phyloP scores from a whole-genome alignment of 805 yeast species.

The Yarrowia sp. region DNA sequence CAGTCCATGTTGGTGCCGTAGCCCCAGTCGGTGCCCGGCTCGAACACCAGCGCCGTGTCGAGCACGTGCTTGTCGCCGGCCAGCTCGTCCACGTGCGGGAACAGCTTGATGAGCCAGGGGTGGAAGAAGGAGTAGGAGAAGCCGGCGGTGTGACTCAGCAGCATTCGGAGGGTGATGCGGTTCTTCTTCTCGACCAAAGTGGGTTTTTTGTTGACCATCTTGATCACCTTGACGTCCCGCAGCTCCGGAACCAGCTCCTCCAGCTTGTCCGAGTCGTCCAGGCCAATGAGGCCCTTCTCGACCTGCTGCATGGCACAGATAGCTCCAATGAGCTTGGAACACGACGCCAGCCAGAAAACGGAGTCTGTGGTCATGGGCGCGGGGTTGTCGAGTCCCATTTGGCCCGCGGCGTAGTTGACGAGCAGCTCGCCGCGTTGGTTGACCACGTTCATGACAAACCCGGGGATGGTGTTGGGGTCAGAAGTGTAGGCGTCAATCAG shows the following conservation, averaged over 20 bases:
- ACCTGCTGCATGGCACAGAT: slow-evolving; percentile 50
- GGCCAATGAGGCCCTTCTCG: slow-evolving; percentile 49
- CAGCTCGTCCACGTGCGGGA: slow-evolving; percentile 40
- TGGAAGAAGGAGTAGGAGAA: slow-evolving; percentile 50
- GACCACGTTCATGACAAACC: slow-evolving; percentile 31
- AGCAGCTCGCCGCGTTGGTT: slow-evolving; percentile 36
- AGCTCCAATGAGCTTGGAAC: slow-evolving; percentile 50
- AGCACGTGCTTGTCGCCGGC: slow-evolving; percentile 43
- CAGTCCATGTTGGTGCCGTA: slow-evolving; percentile 53
- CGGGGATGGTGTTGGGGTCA: slow-evolving; percentile 7
- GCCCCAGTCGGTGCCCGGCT: slow-evolving; percentile 52
- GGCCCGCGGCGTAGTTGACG: slow-evolving; percentile 40
- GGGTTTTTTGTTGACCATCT: slow-evolving; percentile 42
- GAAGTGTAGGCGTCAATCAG: slow-evolving; percentile 27
- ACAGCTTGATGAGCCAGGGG: slow-evolving; percentile 41
- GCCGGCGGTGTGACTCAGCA: slow-evolving; percentile 54
- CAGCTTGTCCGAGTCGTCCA: slow-evolving; percentile 50
- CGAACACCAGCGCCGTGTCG: slow-evolving; percentile 48
- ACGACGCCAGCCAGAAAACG: slow-evolving; percentile 49
- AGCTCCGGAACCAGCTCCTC: slow-evolving; percentile 50
- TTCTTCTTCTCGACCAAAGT: slow-evolving; percentile 47
- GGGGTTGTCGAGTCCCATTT: slow-evolving; percentile 37
- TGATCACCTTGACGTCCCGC: slow-evolving; percentile 41
- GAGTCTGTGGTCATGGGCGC: slow-evolving; percentile 45
- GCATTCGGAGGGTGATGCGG: slow-evolving; percentile 50